Evolutionary conservation across 2,329 filamentous ascomycete genomes (phyloP), one percentile per base, ranked within the genome.

Genomic region (Aspergillus terreus): DNA sequence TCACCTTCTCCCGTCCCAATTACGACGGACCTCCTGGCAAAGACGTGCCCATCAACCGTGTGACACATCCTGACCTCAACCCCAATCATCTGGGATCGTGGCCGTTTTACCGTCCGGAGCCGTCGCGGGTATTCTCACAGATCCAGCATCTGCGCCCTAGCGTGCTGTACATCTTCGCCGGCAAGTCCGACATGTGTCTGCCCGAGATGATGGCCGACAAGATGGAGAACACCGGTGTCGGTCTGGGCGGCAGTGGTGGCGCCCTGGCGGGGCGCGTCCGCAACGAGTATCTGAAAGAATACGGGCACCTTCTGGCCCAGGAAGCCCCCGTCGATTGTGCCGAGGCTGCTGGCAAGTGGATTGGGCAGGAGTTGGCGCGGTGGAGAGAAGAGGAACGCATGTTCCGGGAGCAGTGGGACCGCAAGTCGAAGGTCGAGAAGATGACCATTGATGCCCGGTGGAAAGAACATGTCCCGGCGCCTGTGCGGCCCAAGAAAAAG

Each of bases 291-390:
- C 71, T 94, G 6, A 72, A 86, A 25, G 80, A 79, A 0, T 77
- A 79, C 5, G 90, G 92, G 0, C 92, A 97, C 69, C 70, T 96
- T 40, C 82, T 96, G 25, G 87, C 92, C 0, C 88, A 96, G 82
- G 91, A 96, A 70, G 80, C 82, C 36, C 87, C 88, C 0, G 74
- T 63, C 2, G 76, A 82, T 62, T 87, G 85, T 55, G 92, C 90
- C 1, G 75, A 80, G 52, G 64, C 80, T 15, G 78, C 81, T 0
- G 80, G 79, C 0, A 64, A 67, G 23, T 89, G 84, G 77, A 68
- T 88, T 50, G 76, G 68, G 0, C 61, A 64, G n/a, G 83, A 87
- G 65, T 57, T 88, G 56, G 65, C 71, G 40, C 68, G 75, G 25
- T 88, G 84, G 82, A 72, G 76, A 56, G 68, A 63, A 2, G 80